A percentile compares a stretch with the other conserved stretches of the same genome.
Evolutionary conservation across 2,329 filamentous ascomycete species (phyloP).

Genomic region (Aspergillus sp.): DNA sequence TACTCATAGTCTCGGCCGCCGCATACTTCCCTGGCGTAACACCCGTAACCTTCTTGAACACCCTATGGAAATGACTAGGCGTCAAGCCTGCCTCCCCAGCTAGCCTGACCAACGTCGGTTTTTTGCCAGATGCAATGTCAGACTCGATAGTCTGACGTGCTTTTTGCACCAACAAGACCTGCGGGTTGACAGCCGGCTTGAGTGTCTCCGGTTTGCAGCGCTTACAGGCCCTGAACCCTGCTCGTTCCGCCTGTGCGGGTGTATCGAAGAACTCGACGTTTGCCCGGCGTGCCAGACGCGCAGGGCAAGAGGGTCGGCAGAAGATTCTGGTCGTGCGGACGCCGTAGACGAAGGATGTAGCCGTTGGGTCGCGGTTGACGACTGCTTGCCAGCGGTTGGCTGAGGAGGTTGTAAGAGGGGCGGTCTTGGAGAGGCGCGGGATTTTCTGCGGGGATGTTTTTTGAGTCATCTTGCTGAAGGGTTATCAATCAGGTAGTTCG

Average conservation of each 20-base stretch:
- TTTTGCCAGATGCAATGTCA: slow-evolving; percentile 24
- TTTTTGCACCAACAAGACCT: slow-evolving; percentile 29
- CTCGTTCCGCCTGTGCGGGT: slow-evolving; percentile 46
- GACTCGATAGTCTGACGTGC: slow-evolving; percentile 34
- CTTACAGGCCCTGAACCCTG: slow-evolving; percentile 57
- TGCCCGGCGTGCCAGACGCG: slow-evolving; percentile 58
- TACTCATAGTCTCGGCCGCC: neutral
- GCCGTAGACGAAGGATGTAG: slow-evolving; percentile 55
- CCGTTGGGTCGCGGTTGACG: slow-evolving; percentile 43
- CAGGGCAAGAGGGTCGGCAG: slow-evolving; percentile 56
- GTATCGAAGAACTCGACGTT: slow-evolving; percentile 57
- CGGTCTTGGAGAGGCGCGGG: slow-evolving; percentile 18
- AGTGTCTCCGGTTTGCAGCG: slow-evolving; percentile 51
- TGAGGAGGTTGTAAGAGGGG: slow-evolving; percentile 11
- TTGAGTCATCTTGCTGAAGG: slow-evolving; percentile 2
- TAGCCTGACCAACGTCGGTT: slow-evolving; percentile 46
- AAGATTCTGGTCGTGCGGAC: slow-evolving; percentile 59
- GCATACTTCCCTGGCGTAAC: slow-evolving; percentile 50
- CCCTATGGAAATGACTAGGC: slow-evolving; percentile 55
- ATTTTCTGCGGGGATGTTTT: slow-evolving; percentile 20
- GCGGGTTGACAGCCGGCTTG: slow-evolving; percentile 28
- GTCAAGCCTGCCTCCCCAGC: slow-evolving; percentile 50
- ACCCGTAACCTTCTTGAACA: slow-evolving; percentile 54
- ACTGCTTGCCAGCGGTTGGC: slow-evolving; percentile 46
- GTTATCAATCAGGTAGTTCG: neutral